These are phyloP conservation scores for Arachis stenosperma DNA, from an alignment of 306 rosid genomes.

Conservation along the genomic window DNA sequence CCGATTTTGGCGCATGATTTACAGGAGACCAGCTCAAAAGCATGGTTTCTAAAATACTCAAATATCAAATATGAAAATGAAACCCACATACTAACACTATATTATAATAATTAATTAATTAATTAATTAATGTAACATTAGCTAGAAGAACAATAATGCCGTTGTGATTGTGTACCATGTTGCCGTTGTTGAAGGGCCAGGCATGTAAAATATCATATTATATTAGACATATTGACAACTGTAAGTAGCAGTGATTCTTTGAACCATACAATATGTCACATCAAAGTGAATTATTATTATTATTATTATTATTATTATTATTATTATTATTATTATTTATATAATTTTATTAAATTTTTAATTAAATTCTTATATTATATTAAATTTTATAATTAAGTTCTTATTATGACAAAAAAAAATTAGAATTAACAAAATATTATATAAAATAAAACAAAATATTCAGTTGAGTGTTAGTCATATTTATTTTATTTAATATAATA, in stretches of 20 bases:
- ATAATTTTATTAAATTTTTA: no score
- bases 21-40: neutral
- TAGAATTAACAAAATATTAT: no score
- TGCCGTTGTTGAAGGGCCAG: neutral
- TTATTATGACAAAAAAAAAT: no score
- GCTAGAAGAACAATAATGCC: neutral
- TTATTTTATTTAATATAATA: no score
- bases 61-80: neutral
- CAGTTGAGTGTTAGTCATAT: no score
- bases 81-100: no score
- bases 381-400: no score
- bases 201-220: neutral
- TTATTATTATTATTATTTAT: no score
- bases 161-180: neutral
- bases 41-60: neutral
- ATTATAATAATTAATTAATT: neutral
- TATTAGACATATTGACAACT: conserved; percentile 21
- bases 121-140: neutral
- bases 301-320: neutral
- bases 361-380: no score
- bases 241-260: conserved; percentile 22
- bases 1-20: conserved; percentile 19
- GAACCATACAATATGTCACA: conserved; percentile 25
- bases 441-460: no score
- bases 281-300: conserved; percentile 4